Evolutionary conservation across 2,329 filamentous ascomycete species (phyloP).

Genomic region (Immersiporthe knoxdaviesiana): DNA sequence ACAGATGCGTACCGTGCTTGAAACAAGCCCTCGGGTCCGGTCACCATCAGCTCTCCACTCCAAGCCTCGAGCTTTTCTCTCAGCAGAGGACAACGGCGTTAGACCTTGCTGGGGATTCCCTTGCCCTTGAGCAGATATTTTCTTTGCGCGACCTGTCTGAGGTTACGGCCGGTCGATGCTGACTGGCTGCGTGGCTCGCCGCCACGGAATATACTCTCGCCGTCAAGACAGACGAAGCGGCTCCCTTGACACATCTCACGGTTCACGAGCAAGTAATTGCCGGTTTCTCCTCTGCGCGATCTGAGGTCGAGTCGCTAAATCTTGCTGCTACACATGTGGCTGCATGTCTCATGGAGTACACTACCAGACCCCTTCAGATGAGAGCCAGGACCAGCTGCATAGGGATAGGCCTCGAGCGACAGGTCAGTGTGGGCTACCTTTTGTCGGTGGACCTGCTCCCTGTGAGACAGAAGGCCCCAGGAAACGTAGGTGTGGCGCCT

Average conservation of each 20-base stretch:
- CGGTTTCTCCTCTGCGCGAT: conserved; percentile 25
- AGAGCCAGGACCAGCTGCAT: conserved; percentile 14
- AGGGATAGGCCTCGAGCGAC: conserved; percentile 13
- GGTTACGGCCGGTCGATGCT: conserved; percentile 6
- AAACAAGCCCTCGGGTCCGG: neutral
- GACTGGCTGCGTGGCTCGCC: neutral
- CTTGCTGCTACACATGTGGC: conserved; percentile 29
- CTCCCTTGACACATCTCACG: conserved; percentile 17
- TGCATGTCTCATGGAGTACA: conserved; percentile 29
- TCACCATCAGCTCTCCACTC: neutral
- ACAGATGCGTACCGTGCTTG: neutral
- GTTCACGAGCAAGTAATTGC: conserved; percentile 15
- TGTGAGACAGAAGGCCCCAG: conserved; percentile 25
- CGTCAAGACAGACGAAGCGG: conserved; percentile 5
- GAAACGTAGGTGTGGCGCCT: conserved; percentile 26
- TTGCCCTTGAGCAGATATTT: conserved; percentile 2
- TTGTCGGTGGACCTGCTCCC: conserved; percentile 8
- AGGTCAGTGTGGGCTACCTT: conserved; percentile 11
- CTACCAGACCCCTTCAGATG: conserved; percentile 22
- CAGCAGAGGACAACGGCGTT: neutral
- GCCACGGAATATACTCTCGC: conserved; percentile 9
- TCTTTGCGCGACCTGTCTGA: conserved; percentile 12
- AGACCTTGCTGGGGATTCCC: neutral
- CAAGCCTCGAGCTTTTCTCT: neutral
- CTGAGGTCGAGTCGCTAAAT: conserved; percentile 24